Percentiles rank a stretch among this genome's conserved stretches.
phyloP scores from a whole-genome alignment of 768 basidiomycete species.

The Russula griseocarnosa region DNA sequence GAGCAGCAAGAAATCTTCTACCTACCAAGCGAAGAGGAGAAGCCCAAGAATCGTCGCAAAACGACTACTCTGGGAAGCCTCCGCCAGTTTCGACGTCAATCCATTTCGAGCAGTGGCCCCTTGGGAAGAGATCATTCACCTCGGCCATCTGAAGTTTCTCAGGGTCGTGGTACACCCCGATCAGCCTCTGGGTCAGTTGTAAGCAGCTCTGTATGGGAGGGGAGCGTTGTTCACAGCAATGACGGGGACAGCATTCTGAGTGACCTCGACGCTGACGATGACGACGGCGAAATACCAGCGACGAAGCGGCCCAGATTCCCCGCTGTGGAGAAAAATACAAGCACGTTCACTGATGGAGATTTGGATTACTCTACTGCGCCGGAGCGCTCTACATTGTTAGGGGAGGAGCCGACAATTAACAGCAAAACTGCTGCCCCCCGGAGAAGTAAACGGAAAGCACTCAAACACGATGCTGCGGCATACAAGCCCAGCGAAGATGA shows the following conservation, averaged over 20 bases:
- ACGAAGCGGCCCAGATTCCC: constrained; percentile 17
- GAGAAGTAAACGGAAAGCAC: constrained; percentile 26
- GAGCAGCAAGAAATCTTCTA: constrained; percentile 65
- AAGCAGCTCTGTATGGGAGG: constrained; percentile 5
- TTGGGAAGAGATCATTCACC: constrained; percentile 18
- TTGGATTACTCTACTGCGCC: not conserved
- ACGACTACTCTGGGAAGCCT: constrained; percentile 18
- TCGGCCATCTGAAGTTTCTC: constrained; percentile 13
- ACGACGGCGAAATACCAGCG: not conserved
- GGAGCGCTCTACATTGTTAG: not conserved
- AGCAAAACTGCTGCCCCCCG: constrained; percentile 5
- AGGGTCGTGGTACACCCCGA: constrained; percentile 1
- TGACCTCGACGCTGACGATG: constrained; percentile 8
- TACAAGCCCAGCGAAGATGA: constrained; percentile 27
- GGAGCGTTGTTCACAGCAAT: not conserved
- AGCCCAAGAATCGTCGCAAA: constrained; percentile 23
- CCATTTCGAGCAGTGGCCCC: constrained; percentile 11
- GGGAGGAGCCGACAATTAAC: constrained; percentile 1
- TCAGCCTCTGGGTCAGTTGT: constrained; percentile 14
- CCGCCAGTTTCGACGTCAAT: constrained; percentile 23
- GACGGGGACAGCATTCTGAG: constrained; percentile 11
- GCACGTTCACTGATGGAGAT: not conserved
- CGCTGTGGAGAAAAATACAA: not conserved
- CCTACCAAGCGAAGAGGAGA: constrained; percentile 49
- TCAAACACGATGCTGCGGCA: constrained; percentile 24